Base-by-base conservation (phyloP, 176 grass and related monocot genomes). In the Raddia guianensis region DNA sequence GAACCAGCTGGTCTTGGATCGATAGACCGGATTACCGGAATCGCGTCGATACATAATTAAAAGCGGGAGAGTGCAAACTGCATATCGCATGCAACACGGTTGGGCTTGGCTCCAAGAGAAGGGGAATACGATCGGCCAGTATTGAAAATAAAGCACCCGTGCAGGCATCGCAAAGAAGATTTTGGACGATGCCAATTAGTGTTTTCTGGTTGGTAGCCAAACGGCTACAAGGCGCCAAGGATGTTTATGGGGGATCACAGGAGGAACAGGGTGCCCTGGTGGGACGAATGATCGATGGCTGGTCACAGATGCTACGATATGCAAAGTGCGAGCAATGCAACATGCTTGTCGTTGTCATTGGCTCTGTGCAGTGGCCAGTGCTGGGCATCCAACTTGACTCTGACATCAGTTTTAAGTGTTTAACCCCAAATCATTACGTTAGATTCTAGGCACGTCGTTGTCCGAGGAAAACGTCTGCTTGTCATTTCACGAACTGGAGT, bases 121-220 rank as follows among this genome's bases (percentile, higher is more conserved):
- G 66, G 14, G 49, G 73, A 59, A 9, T 27, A 35, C 14, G 35
- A 57, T 13, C 43, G 10, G 15, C 49, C 12, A 55, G 27, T 20
- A 45, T 2, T 40, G 3, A n/a, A n/a, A n/a, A n/a, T n/a, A n/a
- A n/a, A n/a, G n/a, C n/a, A n/a, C n/a, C n/a, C n/a, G n/a, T n/a
- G n/a, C n/a, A n/a, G n/a, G n/a, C n/a, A n/a, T n/a, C 9, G 53
- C 81, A 18, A 70, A 34, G 70, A 68, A 40, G 76, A 5, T 56
- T 55, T 84, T 63, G 76, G 81, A 62, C 15, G 70, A 68, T 3
- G 74, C 74, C 21, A n/a, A 11, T 50, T 21, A 50, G n/a, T n/a
- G n/a, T 64, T 6, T 61, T 79, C 51, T 0, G 67, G 59, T 61
- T n/a, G 86, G 51, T 74, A 34, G 68, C 49, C 73, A 60, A 74